These are phyloP conservation scores for Auricularia cornea DNA, from an alignment of 768 basidiomycete genomes.

Conservation along the genomic window DNA sequence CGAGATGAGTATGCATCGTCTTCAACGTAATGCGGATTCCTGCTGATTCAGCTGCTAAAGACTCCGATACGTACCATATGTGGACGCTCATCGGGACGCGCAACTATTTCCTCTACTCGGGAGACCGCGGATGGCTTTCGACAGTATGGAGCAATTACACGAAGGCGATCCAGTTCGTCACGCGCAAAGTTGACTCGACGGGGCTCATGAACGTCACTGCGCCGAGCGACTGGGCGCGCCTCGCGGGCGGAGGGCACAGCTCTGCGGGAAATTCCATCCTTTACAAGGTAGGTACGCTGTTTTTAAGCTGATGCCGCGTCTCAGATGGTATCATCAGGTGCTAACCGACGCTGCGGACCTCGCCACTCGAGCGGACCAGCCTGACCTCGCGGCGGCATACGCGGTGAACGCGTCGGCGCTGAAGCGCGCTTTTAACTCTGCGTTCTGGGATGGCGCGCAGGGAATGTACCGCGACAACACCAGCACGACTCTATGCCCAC, in stretches of 20 bases:
- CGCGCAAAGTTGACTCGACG: conserved; percentile 32
- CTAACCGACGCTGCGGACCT: conserved; percentile 40
- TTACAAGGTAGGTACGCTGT: too few species aligned
- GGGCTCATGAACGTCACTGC: conserved; percentile 52
- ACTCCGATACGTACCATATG: conserved; percentile 43
- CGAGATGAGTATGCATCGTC: not conserved
- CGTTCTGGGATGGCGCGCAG: conserved; percentile 39
- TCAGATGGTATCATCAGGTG: conserved; percentile 29
- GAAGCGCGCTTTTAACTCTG: conserved; percentile 40
- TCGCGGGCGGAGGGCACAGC: conserved; percentile 48
- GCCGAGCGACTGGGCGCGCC: conserved; percentile 47
- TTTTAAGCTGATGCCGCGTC: conserved; percentile 2
- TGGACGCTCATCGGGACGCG: conserved; percentile 54
- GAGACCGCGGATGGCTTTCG: conserved; percentile 42
- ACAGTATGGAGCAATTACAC: conserved; percentile 28
- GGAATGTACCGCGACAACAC: conserved; percentile 50
- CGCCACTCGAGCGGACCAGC: conserved; percentile 30
- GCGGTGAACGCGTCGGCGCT: conserved; percentile 40
- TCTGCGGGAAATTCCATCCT: conserved; percentile 47
- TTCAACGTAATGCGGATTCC: not conserved
- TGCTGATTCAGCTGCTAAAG: not conserved
- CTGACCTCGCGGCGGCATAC: conserved; percentile 30
- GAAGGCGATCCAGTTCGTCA: not conserved
- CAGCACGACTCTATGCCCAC: conserved; percentile 45
- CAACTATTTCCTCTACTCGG: conserved; percentile 50